Conservation (phyloP, 345 rosid genomes). For the Hibiscus syriacus region DNA sequence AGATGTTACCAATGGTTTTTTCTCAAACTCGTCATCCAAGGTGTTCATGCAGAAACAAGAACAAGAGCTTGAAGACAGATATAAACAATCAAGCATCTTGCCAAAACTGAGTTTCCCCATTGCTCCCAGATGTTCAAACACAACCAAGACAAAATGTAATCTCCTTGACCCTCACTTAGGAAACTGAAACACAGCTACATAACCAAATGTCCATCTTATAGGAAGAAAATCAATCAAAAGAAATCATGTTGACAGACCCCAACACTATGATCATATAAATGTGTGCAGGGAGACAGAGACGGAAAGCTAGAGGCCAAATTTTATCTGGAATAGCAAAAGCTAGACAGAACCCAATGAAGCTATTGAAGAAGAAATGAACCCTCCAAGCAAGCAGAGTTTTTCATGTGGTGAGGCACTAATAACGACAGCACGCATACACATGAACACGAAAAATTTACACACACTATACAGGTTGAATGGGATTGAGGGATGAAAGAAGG, state of each 20-base stretch:
- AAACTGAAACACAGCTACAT: slow-evolving; percentile 11
- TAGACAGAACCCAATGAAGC: background rate
- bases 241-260: background rate
- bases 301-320: slow-evolving; percentile 16
- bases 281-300: background rate
- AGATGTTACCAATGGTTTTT: slow-evolving; percentile 35
- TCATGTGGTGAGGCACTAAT: background rate
- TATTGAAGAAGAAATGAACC: slow-evolving; percentile 8
- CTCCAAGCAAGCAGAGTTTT: background rate
- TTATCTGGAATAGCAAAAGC: slow-evolving; percentile 15
- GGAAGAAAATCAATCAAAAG: slow-evolving; percentile 1
- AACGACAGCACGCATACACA: slow-evolving; percentile 4
- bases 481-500: background rate
- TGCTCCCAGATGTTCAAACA: slow-evolving; percentile 8
- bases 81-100: slow-evolving; percentile 43
- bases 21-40: slow-evolving; percentile 41
- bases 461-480: background rate
- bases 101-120: slow-evolving; percentile 57
- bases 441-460: background rate
- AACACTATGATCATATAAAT: slow-evolving; percentile 7
- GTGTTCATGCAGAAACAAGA: slow-evolving; percentile 62
- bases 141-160: slow-evolving; percentile 7
- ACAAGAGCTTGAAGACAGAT: slow-evolving; percentile 37
- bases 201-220: background rate
- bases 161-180: slow-evolving; percentile 6